phyloP scores from a whole-genome alignment of 1,284 basidiomycete species.

The Apiotrichum veenhuisii region DNA sequence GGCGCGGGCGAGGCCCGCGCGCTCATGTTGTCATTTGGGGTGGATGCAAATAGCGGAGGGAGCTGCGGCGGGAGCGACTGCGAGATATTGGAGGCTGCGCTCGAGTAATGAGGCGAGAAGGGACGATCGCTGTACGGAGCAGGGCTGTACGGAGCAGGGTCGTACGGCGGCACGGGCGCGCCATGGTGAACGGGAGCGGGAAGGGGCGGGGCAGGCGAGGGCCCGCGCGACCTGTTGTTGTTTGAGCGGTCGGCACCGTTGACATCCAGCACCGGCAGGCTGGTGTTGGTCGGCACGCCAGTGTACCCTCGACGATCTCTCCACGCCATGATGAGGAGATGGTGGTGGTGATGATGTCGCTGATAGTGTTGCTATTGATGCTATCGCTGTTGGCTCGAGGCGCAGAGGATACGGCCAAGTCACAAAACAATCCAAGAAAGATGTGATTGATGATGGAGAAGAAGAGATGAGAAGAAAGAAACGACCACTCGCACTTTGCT shows the following conservation, averaged over 20 bases:
- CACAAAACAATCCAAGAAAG: too few species aligned
- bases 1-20: background rate
- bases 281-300: background rate
- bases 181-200: background rate
- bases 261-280: constrained; percentile 1
- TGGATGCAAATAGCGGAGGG: too few species aligned
- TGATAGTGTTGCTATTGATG: background rate
- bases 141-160: constrained; percentile 9
- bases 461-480: too few species aligned
- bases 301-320: background rate
- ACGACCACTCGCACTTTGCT: too few species aligned
- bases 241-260: constrained; percentile 3
- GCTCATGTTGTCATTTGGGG: background rate
- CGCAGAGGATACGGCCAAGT: too few species aligned
- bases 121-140: background rate
- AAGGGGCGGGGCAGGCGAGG: background rate
- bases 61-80: background rate
- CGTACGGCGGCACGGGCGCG: constrained; percentile 17
- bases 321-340: background rate
- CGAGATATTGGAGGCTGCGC: background rate
- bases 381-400: background rate
- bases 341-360: too few species aligned
- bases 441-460: too few species aligned
- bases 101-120: background rate
- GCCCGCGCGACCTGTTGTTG: constrained; percentile 3